phyloP scores from a whole-genome alignment of 2,329 filamentous ascomycete species.

The Plectosphaerella plurivora region DNA sequence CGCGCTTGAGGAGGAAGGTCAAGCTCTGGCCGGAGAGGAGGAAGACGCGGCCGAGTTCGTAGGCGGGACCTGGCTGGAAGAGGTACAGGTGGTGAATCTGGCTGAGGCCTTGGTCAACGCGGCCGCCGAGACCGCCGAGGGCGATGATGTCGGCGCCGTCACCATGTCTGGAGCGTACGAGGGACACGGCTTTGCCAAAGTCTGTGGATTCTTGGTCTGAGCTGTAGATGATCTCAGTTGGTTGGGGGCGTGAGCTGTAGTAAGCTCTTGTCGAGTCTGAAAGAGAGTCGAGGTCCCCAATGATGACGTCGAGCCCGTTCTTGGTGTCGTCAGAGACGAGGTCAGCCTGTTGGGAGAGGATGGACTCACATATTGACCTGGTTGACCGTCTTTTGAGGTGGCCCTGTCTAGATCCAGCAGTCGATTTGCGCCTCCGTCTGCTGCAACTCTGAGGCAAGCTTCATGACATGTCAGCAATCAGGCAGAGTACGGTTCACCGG shows the following conservation, averaged over 20 bases:
- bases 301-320: conserved; percentile 65
- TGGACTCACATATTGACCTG: conserved; percentile 28
- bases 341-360: neutral
- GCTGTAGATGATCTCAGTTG: conserved; percentile 62
- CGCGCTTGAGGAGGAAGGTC: conserved; percentile 72
- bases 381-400: conserved; percentile 1
- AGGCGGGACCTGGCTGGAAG: conserved; percentile 48
- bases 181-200: conserved; percentile 75
- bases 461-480: conserved; percentile 17
- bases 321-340: conserved; percentile 14
- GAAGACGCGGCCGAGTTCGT: conserved; percentile 59
- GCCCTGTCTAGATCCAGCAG: conserved; percentile 42
- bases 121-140: conserved; percentile 79
- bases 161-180: conserved; percentile 39
- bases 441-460: conserved; percentile 71
- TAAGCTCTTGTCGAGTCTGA: conserved; percentile 55
- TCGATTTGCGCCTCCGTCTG: conserved; percentile 86
- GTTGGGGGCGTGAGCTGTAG: conserved; percentile 51
- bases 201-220: conserved; percentile 86
- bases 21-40: conserved; percentile 78
- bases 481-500: neutral
- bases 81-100: conserved; percentile 80
- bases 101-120: conserved; percentile 88
- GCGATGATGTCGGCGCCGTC: conserved; percentile 62
- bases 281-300: conserved; percentile 90